Evolutionary conservation across 495 filamentous ascomycete genomes (phyloP).

Genomic region (Terfezia claveryi): DNA sequence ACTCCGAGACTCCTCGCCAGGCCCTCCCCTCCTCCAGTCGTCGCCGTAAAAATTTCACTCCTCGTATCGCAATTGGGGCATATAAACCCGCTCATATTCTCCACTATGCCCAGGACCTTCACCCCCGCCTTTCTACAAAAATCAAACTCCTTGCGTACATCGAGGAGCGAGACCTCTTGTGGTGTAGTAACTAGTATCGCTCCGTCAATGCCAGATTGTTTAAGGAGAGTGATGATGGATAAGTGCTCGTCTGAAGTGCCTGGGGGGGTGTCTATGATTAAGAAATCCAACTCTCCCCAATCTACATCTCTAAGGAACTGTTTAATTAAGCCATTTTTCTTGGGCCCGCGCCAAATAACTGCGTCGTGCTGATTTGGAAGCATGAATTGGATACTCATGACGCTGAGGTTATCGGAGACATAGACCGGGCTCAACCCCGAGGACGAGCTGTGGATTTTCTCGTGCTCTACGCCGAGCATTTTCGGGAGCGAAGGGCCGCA

Average conservation of each 20-base stretch:
- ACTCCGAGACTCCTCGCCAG: constrained; percentile 69
- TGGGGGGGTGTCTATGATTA: constrained; percentile 86
- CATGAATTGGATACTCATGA: constrained; percentile 98
- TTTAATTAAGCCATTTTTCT: constrained; percentile 97
- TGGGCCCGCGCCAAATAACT: constrained; percentile 89
- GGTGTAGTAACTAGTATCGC: constrained; percentile 87
- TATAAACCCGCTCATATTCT: constrained; percentile 96
- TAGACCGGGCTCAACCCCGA: constrained; percentile 80
- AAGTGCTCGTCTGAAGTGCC: constrained; percentile 91
- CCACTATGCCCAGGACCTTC: constrained; percentile 64
- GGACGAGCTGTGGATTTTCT: constrained; percentile 70
- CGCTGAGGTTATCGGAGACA: constrained; percentile 72
- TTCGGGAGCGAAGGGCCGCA: constrained; percentile 86
- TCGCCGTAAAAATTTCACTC: constrained; percentile 61
- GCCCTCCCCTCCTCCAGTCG: constrained; percentile 63
- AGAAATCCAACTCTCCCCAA: constrained; percentile 83
- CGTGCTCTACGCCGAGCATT: constrained; percentile 89
- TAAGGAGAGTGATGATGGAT: constrained; percentile 68
- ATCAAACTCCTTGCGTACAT: constrained; percentile 90
- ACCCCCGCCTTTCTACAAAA: constrained; percentile 94
- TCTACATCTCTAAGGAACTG: constrained; percentile 92
- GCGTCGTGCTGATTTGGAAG: constrained; percentile 78
- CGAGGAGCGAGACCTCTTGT: constrained; percentile 78
- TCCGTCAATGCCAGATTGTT: constrained; percentile 74
- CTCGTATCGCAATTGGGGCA: constrained; percentile 50